phyloP scores from a whole-genome alignment of 305 asterid species.

The Fraxinus greggii region DNA sequence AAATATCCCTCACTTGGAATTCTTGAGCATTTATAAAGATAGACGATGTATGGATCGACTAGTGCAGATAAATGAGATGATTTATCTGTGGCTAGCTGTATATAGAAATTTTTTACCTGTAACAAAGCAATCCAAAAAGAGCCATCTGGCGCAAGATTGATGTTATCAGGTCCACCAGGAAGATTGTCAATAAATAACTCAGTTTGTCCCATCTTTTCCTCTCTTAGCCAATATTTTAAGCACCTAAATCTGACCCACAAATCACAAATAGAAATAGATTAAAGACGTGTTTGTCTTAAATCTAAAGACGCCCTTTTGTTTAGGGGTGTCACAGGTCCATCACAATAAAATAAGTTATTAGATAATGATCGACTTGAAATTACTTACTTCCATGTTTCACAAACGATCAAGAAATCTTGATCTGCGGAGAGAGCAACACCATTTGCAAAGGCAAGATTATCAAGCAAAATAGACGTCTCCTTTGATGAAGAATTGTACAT shows the following conservation, averaged over 20 bases:
- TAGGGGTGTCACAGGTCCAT: not conserved
- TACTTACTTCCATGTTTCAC: conserved; percentile 75
- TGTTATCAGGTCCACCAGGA: conserved; percentile 66
- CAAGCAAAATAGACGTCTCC: conserved; percentile 42
- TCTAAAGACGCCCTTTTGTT: too few species aligned
- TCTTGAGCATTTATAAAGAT: not conserved
- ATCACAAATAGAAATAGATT: not conserved
- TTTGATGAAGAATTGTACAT: conserved; percentile 46
- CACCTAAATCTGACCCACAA: conserved; percentile 53
- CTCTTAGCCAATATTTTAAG: conserved; percentile 60
- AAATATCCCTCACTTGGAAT: not conserved
- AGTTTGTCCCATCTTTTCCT: conserved; percentile 45
- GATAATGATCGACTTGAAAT: not conserved
- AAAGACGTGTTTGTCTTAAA: not conserved
- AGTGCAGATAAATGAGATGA: not conserved
- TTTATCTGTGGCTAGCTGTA: not conserved
- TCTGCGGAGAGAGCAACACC: conserved; percentile 62
- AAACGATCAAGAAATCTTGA: conserved; percentile 56
- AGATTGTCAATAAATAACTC: conserved; percentile 62
- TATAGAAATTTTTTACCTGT: conserved; percentile 34
- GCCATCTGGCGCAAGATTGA: conserved; percentile 79
- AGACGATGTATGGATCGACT: not conserved
- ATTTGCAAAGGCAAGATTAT: conserved; percentile 58
- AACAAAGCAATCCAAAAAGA: conserved; percentile 72
- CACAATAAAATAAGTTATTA: not conserved